Evolutionary conservation across 768 basidiomycete species (phyloP), one percentile per base, ranked within the genome.

Genomic region (Galerina sulciceps): DNA sequence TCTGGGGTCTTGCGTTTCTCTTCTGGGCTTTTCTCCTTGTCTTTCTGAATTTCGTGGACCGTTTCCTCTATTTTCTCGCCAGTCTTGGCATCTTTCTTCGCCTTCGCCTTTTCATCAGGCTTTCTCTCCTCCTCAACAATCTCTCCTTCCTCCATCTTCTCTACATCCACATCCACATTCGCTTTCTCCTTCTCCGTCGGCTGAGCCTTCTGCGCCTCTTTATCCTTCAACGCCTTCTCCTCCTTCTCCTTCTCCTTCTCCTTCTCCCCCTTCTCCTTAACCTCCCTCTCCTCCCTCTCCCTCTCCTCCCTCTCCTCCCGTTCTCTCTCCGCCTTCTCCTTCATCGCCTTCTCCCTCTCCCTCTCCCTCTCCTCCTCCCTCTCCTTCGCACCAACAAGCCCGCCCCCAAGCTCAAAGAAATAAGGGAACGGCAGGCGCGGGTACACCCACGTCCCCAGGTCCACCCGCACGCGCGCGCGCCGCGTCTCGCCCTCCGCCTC

Each of bases 401-500:
- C 71, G 15, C 56, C 63, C 5, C 72, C 76, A 53, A 74, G 60
- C 45, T 77, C 76, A 64, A 82, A 82, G 63, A 75, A 75, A 69
- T 80, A 86, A 17, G 87, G 86, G 69, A 88, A 86, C 23, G 86
- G 87, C 42, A 82, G 71, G 41, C 73, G 70, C 1, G 87, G 87
- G 53, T 77, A 83, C 46, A 88, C 81, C 69, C 76, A 88, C 22
- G 84, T 84, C 38, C 87, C 87, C 11, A 88, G 70, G 61, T 81
- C 72, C 10, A 81, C 71, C 18, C 64, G 63, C 20, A 72, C 70
- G 44, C 68, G 67, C 9, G 75, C 69, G 42, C 68, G 57, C 53
- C 64, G 59, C 64, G 62, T 66, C 45, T 68, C 68, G 35, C 67
- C 69, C 45, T 69, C 69, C 38, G 58, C 64, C n/a, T 67, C 69